Evolutionary conservation across 257 asterid species (phyloP).

Genomic region (Penstemon newberryi): DNA sequence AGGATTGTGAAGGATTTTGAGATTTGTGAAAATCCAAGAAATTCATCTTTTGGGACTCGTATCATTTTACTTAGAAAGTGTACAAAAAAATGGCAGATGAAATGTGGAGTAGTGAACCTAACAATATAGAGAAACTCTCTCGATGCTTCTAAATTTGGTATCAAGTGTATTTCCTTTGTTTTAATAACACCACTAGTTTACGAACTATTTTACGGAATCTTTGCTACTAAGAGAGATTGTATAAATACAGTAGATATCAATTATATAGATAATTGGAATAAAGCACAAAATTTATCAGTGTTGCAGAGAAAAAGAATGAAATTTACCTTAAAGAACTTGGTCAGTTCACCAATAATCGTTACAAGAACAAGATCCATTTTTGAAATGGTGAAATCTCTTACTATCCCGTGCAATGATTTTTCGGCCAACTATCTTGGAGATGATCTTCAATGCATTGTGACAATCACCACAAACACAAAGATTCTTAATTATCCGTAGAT

Average conservation of each 20-base stretch:
- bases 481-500: constrained; percentile 64
- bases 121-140: constrained; percentile 41
- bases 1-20: constrained; percentile 37
- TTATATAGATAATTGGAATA: too few relatives aligned
- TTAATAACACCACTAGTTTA: too few relatives aligned
- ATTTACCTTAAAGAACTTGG: background rate
- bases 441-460: constrained; percentile 71
- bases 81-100: constrained; percentile 39
- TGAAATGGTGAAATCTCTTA: constrained; percentile 24
- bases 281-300: too few relatives aligned
- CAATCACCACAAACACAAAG: constrained; percentile 29
- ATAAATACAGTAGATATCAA: too few relatives aligned
- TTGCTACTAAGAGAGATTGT: too few relatives aligned
- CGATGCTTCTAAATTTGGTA: constrained; percentile 23
- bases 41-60: constrained; percentile 49
- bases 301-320: too few relatives aligned
- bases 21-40: constrained; percentile 45
- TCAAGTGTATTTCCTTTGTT: background rate
- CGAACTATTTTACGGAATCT: too few relatives aligned
- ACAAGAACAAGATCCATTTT: constrained; percentile 74
- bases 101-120: constrained; percentile 40
- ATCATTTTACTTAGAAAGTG: constrained; percentile 48
- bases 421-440: constrained; percentile 76
- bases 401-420: constrained; percentile 68
- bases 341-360: constrained; percentile 71